Conservation (phyloP, 164 flowering plant species). For the Kingdonia uniflora region DNA sequence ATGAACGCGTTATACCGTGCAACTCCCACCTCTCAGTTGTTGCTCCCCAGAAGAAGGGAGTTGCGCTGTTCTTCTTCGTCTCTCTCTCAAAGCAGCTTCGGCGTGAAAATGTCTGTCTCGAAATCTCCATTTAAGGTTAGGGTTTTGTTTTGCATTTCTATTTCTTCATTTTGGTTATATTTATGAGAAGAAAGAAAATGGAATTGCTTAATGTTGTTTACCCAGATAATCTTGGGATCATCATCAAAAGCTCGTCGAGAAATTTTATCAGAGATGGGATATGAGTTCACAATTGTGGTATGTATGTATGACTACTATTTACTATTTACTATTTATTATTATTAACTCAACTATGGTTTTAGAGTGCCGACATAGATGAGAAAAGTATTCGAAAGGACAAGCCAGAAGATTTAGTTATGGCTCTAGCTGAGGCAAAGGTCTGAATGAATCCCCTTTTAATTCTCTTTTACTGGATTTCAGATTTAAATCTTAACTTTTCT, state of each 20-base stretch:
- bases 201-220: not conserved
- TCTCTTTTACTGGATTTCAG: too few relatives aligned
- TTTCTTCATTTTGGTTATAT: too few relatives aligned
- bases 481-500: too few relatives aligned
- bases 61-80: too few relatives aligned
- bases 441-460: constrained; percentile 3
- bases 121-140: too few relatives aligned
- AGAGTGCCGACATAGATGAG: constrained; percentile 97
- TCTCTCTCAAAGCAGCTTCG: too few relatives aligned
- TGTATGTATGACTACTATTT: constrained; percentile 21
- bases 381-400: constrained; percentile 61
- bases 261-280: constrained; percentile 82
- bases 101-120: too few relatives aligned
- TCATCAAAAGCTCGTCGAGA: constrained; percentile 61
- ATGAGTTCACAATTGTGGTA: constrained; percentile 71
- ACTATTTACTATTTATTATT: not conserved
- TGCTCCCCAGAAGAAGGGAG: too few relatives aligned
- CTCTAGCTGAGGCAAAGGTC: constrained; percentile 91
- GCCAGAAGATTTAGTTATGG: constrained; percentile 90
- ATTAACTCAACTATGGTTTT: constrained; percentile 8
- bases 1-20: too few relatives aligned
- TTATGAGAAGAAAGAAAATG: too few relatives aligned
- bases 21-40: too few relatives aligned
- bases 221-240: constrained; percentile 89
- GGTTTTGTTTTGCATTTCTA: too few relatives aligned